These are phyloP conservation scores for Punctularia strigosozonata DNA, from an alignment of 768 basidiomycete genomes.

Conservation along the genomic window DNA sequence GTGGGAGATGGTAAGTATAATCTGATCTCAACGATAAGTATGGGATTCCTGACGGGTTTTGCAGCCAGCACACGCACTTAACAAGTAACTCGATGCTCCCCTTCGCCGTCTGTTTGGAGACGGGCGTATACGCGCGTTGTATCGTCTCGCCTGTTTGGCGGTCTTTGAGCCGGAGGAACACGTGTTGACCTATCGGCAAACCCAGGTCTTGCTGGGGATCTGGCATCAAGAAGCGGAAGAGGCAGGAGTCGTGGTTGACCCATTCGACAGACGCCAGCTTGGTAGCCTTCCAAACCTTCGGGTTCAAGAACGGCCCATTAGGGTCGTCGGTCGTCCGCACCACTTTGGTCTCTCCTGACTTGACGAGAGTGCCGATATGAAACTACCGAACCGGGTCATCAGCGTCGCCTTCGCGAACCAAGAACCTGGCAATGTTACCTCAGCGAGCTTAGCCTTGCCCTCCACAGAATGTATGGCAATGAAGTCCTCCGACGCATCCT, in stretches of 20 bases:
- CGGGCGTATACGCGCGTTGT: conserved; percentile 49
- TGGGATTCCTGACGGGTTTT: not conserved
- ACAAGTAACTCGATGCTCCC: conserved; percentile 43
- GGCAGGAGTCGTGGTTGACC: conserved; percentile 35
- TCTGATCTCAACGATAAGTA: conserved; percentile 15
- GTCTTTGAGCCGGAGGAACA: conserved; percentile 34
- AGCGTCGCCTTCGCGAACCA: not conserved
- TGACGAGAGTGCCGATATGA: conserved; percentile 38
- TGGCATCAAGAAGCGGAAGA: conserved; percentile 39
- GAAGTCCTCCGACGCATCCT: conserved; percentile 56
- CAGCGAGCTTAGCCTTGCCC: conserved; percentile 31
- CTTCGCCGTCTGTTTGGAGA: conserved; percentile 27
- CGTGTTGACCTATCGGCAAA: conserved; percentile 47
- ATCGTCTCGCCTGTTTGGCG: conserved; percentile 28
- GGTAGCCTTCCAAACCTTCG: conserved; percentile 36
- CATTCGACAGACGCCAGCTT: conserved; percentile 23
- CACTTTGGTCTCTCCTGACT: not conserved
- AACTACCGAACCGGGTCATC: conserved; percentile 14
- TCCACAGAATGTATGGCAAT: conserved; percentile 49
- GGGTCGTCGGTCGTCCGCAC: conserved; percentile 1
- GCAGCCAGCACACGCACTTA: conserved; percentile 24
- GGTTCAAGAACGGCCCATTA: conserved; percentile 27
- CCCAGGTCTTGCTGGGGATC: conserved; percentile 31
- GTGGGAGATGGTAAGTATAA: conserved; percentile 28
- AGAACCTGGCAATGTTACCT: conserved; percentile 14